Percentiles rank a stretch among this genome's conserved stretches.
These are phyloP conservation scores for Penicillium malachiteum DNA, from an alignment of 495 filamentous ascomycete species.

Conservation along the genomic window DNA sequence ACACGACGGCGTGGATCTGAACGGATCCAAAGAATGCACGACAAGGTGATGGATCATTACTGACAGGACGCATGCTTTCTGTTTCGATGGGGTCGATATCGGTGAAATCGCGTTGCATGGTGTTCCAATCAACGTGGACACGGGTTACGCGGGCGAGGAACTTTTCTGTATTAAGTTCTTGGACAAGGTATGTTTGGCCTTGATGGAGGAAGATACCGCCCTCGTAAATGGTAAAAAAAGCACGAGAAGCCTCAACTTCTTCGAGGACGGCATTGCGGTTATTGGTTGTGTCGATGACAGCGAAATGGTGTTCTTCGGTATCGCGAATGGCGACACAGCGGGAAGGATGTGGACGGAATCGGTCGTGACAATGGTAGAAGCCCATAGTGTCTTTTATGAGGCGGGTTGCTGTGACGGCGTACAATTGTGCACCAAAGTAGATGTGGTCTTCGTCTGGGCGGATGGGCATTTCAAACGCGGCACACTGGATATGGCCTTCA, in stretches of 20 bases:
- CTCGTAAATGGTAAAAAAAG: constrained; percentile 95
- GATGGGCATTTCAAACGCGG: constrained; percentile 93
- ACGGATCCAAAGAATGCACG: constrained; percentile 83
- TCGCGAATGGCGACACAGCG: constrained; percentile 86
- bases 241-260: constrained; percentile 91
- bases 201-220: constrained; percentile 97
- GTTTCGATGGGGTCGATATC: constrained; percentile 93
- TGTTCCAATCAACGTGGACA: constrained; percentile 96
- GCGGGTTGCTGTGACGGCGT: constrained; percentile 69
- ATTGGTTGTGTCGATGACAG: constrained; percentile 85
- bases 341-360: constrained; percentile 83
- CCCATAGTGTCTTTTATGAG: constrained; percentile 71
- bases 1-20: constrained; percentile 79
- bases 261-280: constrained; percentile 83
- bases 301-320: constrained; percentile 89
- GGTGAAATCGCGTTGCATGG: constrained; percentile 88
- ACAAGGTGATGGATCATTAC: constrained; percentile 34
- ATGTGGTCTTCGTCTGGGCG: constrained; percentile 66
- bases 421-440: constrained; percentile 79
- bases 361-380: constrained; percentile 85
- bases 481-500: constrained; percentile 94
- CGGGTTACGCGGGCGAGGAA: constrained; percentile 70
- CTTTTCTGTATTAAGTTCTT: constrained; percentile 77
- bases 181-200: constrained; percentile 86
- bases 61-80: constrained; percentile 72